phyloP scores from a whole-genome alignment of 441 rosid species.

The Jatropha multifida region DNA sequence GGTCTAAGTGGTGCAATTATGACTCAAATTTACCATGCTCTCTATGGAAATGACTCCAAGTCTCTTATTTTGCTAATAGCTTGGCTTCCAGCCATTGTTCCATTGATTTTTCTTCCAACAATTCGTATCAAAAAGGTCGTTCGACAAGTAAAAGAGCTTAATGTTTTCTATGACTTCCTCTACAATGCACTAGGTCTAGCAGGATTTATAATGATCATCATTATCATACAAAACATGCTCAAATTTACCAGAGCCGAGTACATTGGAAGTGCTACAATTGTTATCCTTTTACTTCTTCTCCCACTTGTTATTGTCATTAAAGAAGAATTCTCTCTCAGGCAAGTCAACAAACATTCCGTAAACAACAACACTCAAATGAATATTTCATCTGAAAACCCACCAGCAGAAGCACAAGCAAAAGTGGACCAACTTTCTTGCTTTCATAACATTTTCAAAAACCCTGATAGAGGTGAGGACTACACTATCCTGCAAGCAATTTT shows the following conservation, averaged over 20 bases:
- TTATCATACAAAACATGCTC: conserved; percentile 36
- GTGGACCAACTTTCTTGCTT: conserved; percentile 26
- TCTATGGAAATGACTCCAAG: conserved; percentile 30
- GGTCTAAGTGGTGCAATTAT: conserved; percentile 47
- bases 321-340: conserved; percentile 52
- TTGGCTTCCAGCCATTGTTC: conserved; percentile 33
- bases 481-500: conserved; percentile 52
- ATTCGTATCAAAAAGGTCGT: conserved; percentile 29
- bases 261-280: conserved; percentile 41
- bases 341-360: conserved; percentile 21
- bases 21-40: conserved; percentile 39
- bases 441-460: conserved; percentile 37
- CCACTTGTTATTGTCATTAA: conserved; percentile 45
- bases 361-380: conserved; percentile 20
- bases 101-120: conserved; percentile 28
- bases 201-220: conserved; percentile 38
- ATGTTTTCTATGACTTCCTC: conserved; percentile 32
- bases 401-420: neutral
- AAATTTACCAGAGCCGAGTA: conserved; percentile 29
- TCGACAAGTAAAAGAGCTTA: conserved; percentile 22
- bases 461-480: conserved; percentile 48
- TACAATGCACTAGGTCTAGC: conserved; percentile 36
- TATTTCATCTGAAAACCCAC: conserved; percentile 29
- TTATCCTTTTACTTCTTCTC: conserved; percentile 41
- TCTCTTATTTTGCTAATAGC: conserved; percentile 39